phyloP scores from a whole-genome alignment of 2,329 filamentous ascomycete species.

The Diaporthe eres region DNA sequence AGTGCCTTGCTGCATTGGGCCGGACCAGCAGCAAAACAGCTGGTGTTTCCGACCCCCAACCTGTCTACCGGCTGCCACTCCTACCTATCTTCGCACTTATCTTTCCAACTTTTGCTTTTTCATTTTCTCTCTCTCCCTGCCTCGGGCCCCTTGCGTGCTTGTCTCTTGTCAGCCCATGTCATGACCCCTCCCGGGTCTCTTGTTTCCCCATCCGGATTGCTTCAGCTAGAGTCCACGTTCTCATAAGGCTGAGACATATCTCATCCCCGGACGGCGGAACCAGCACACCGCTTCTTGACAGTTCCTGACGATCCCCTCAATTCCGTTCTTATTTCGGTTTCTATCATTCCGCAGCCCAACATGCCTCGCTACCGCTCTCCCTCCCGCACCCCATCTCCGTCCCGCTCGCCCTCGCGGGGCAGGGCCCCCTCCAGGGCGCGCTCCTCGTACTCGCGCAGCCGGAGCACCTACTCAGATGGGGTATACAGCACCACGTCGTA shows the following conservation, averaged over 20 bases:
- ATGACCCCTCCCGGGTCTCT: slow-evolving; percentile 9
- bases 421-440: slow-evolving; percentile 2
- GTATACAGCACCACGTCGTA: slow-evolving; percentile 43
- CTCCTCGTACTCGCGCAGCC: slow-evolving; percentile 12
- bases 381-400: slow-evolving; percentile 44
- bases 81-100: background rate
- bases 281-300: background rate
- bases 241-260: slow-evolving; percentile 24
- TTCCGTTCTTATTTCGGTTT: background rate
- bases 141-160: background rate
- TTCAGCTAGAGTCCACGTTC: background rate
- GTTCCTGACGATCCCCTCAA: slow-evolving; percentile 1
- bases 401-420: slow-evolving; percentile 42
- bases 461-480: slow-evolving; percentile 36
- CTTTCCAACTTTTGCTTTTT: background rate
- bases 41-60: slow-evolving; percentile 22
- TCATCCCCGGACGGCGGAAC: slow-evolving; percentile 4
- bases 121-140: background rate
- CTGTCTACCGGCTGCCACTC: background rate
- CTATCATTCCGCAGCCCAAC: background rate
- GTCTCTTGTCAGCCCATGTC: slow-evolving; percentile 4
- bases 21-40: slow-evolving; percentile 8
- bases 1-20: slow-evolving; percentile 19
- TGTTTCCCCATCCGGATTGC: background rate
- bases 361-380: slow-evolving; percentile 46